Percentiles rank a stretch among this genome's conserved stretches.
phyloP scores from a whole-genome alignment of 148 eudicot genomes.

The Rhododendron griersonianum region DNA sequence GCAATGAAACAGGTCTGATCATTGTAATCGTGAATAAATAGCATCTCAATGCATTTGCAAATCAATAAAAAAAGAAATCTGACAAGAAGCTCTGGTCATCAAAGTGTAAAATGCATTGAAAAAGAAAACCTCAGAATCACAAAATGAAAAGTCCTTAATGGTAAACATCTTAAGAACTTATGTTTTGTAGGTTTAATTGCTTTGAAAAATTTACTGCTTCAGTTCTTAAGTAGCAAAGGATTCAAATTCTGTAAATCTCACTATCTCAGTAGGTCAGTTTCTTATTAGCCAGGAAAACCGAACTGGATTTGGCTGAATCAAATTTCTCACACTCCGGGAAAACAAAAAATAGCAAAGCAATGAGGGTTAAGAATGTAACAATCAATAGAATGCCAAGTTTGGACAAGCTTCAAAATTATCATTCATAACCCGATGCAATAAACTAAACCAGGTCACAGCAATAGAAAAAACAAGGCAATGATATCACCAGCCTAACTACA shows the following conservation, averaged over 20 bases:
- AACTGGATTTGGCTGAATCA: background rate
- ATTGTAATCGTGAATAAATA: background rate
- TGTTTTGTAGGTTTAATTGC: background rate
- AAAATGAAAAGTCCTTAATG: background rate
- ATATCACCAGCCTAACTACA: background rate
- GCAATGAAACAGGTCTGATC: constrained; percentile 3
- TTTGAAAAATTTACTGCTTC: background rate
- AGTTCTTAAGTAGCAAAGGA: background rate
- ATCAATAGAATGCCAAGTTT: background rate
- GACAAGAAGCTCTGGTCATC: background rate
- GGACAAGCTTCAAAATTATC: background rate
- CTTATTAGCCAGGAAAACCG: background rate
- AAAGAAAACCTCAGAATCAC: background rate
- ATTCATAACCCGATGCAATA: background rate
- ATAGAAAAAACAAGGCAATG: background rate
- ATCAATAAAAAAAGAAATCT: background rate
- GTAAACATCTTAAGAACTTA: background rate
- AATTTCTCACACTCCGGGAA: background rate
- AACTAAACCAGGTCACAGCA: background rate
- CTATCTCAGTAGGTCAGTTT: background rate
- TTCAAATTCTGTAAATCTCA: background rate
- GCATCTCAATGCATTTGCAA: background rate
- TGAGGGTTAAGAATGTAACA: background rate
- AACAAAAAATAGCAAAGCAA: background rate
- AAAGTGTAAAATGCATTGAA: background rate